Base-by-base conservation (phyloP, 2,329 filamentous ascomycete genomes). In the Neoascochyta sp. region DNA sequence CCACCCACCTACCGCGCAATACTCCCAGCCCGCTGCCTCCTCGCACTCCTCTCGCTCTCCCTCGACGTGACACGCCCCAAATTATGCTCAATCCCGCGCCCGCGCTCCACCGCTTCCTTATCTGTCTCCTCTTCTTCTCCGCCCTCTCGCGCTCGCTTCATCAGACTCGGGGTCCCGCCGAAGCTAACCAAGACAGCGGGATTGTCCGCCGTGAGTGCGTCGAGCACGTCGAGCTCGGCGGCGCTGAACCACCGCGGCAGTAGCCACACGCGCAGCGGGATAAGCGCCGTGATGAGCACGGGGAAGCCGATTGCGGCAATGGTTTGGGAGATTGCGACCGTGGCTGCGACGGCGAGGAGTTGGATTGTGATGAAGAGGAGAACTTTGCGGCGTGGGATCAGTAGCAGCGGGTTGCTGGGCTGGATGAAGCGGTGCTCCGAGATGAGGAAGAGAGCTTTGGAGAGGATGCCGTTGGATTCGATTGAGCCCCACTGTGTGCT, bases 291-390 rank as follows among this genome's bases (percentile, higher is more conserved):
- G 40, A 78, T 75, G 23, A 78, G 58, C 11, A 78, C 63, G 0
- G 75, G 74, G 41, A 78, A 77, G 0, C 72, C 70, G 16, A 77
- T 74, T 0, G 73, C 74, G 1, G 70, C 74, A 9, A 77, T 70
- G 0, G 74, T 77, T 45, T 77, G 71, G 1, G 71, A 74, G 25
- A 78, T 71, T 1, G 71, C 73, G 2, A 78, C 70, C 18, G 66
- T 70, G 13, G 65, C 64, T 0, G 65, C 64, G 9, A 76, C 71
- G 2, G 65, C 68, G 7, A 70, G 26, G 3, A 70, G 41, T 44
- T 78, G 73, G 16, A 71, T 63, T 12, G 56, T 59, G 7, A 75
- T 63, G 47, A 69, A 78, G 9, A 69, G 62, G 14, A 56, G 31
- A 16, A 77, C 71, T 23, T 71, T 68, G 9, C 53, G 56, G 14